Percentiles rank a stretch among this genome's conserved stretches.
These are phyloP conservation scores for Rhodamnia argentea DNA, from an alignment of 345 rosid species.

Conservation along the genomic window DNA sequence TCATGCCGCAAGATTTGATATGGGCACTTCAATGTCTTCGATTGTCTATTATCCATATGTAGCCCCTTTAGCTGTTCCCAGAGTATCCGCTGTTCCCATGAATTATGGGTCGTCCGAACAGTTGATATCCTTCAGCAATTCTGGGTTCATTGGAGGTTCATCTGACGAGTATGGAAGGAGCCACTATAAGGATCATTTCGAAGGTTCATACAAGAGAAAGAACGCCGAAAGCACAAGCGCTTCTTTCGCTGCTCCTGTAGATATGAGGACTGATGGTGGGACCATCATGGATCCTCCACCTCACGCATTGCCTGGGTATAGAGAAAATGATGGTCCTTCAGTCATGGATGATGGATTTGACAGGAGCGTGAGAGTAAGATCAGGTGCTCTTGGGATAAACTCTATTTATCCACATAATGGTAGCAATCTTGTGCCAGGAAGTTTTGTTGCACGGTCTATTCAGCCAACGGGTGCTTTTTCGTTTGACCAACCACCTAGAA, in stretches of 20 bases:
- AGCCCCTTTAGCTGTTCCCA: conserved; percentile 13
- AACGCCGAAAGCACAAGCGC: conserved; percentile 40
- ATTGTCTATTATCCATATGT: conserved; percentile 36
- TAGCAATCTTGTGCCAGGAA: conserved; percentile 43
- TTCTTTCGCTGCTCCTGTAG: conserved; percentile 22
- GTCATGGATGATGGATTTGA: conserved; percentile 38
- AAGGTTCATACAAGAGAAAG: conserved; percentile 63
- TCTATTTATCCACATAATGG: conserved; percentile 39
- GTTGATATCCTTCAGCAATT: conserved; percentile 34
- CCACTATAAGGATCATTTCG: conserved; percentile 39
- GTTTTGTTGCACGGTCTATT: conserved; percentile 37
- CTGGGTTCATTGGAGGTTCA: conserved; percentile 34
- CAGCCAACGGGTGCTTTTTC: conserved; percentile 34
- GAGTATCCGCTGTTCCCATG: conserved; percentile 12
- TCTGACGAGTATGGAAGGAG: conserved; percentile 45
- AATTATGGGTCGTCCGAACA: conserved; percentile 31
- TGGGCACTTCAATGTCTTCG: conserved; percentile 36
- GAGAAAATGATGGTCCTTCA: conserved; percentile 19
- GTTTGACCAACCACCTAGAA: conserved; percentile 32
- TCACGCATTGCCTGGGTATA: conserved; percentile 27
- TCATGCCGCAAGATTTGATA: conserved; percentile 35
- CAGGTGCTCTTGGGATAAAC: conserved; percentile 39
- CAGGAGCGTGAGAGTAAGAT: conserved; percentile 51
- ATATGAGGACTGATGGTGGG: conserved; percentile 41
- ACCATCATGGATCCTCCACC: conserved; percentile 23